Conservation (phyloP, 257 asterid species). For the Oldenlandia corymbosa region DNA sequence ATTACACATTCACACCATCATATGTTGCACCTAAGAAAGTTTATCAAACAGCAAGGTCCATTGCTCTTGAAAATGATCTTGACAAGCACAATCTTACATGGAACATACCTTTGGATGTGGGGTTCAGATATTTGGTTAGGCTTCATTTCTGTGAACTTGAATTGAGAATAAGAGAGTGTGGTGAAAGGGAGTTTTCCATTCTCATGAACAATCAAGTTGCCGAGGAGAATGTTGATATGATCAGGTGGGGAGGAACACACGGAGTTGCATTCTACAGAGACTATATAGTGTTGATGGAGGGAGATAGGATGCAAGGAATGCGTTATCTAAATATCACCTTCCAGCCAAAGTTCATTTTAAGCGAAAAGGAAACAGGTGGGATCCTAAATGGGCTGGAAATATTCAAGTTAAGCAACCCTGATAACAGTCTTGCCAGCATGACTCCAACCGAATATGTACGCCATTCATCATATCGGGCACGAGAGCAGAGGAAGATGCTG, state of each 20-base stretch:
- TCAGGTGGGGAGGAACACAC: constrained; percentile 30
- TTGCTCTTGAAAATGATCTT: constrained; percentile 17
- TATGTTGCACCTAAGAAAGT: constrained; percentile 36
- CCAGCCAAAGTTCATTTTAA: constrained; percentile 28
- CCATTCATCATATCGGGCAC: constrained; percentile 15
- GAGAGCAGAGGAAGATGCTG: constrained; percentile 18
- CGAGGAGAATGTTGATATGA: constrained; percentile 30
- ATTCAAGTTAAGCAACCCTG: constrained; percentile 66
- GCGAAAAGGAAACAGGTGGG: constrained; percentile 17
- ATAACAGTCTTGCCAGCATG: constrained; percentile 48
- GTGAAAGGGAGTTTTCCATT: constrained; percentile 28
- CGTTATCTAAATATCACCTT: constrained; percentile 34
- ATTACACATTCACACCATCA: constrained; percentile 15
- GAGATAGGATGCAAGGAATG: constrained; percentile 40
- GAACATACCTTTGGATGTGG: constrained; percentile 53
- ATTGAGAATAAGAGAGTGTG: constrained; percentile 16
- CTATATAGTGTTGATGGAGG: constrained; percentile 56
- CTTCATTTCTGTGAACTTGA: constrained; percentile 49
- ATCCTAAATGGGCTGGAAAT: constrained; percentile 46
- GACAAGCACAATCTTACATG: constrained; percentile 31
- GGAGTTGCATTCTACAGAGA: constrained; percentile 42
- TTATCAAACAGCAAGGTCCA: constrained; percentile 42
- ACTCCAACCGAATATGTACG: constrained; percentile 11
- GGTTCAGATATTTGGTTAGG: constrained; percentile 57
- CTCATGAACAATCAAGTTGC: constrained; percentile 47